A percentile compares a stretch with the other conserved stretches of the same genome.
Conservation (phyloP, 305 asterid species). For the Lippia alba region DNA sequence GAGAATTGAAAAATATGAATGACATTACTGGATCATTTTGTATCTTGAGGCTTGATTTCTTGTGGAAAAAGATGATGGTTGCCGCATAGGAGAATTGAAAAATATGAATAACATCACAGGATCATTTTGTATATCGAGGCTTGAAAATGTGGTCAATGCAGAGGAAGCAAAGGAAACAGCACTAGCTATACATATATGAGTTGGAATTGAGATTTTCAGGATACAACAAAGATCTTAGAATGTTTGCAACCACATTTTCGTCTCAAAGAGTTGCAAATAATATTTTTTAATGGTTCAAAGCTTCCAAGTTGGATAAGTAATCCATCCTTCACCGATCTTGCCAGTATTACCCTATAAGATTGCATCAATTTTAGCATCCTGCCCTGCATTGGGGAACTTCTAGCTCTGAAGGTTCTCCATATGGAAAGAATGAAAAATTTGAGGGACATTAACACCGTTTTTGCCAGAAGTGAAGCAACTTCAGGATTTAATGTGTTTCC, state of each 20-base stretch:
- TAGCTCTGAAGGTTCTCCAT: constrained; percentile 42
- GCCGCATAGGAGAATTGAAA: constrained; percentile 43
- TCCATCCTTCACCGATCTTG: constrained; percentile 41
- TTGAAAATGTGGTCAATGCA: constrained; percentile 43
- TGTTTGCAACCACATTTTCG: constrained; percentile 47
- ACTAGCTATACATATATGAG: constrained; percentile 33
- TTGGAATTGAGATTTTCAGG: constrained; percentile 35
- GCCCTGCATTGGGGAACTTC: constrained; percentile 47
- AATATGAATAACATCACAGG: constrained; percentile 53
- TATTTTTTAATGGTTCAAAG: constrained; percentile 39
- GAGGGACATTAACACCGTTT: constrained; percentile 32
- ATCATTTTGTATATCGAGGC: constrained; percentile 45
- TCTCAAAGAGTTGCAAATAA: constrained; percentile 41
- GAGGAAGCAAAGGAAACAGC: constrained; percentile 49
- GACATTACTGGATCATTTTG: constrained; percentile 54
- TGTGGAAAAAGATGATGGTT: constrained; percentile 48
- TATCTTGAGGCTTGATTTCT: constrained; percentile 47
- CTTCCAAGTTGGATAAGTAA: constrained; percentile 52
- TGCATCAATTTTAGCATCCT: constrained; percentile 44
- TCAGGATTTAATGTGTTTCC: constrained; percentile 36
- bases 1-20: constrained; percentile 46
- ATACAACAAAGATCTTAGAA: constrained; percentile 40
- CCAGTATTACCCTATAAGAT: constrained; percentile 36
- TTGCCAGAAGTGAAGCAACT: constrained; percentile 30
- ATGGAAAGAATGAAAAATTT: constrained; percentile 39